Base-by-base conservation (phyloP, 257 asterid genomes). In the Primulina tabacum region DNA sequence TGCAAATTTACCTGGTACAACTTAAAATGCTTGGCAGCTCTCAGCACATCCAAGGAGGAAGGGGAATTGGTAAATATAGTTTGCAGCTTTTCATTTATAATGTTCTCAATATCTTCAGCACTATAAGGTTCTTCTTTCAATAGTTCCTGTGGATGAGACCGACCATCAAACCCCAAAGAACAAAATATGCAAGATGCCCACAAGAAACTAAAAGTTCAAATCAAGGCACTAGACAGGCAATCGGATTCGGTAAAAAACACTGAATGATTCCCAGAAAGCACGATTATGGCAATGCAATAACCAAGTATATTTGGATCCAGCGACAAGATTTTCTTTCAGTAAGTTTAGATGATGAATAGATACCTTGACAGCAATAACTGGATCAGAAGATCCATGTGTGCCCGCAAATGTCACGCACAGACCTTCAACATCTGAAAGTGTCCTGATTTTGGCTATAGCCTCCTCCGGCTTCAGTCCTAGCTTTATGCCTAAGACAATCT, bases 371-470 rank as follows among this genome's bases (percentile, higher is more conserved):
- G 95, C 96, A 69, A 90, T 71, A 76, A 84, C 83, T 8, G 97
- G 99, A 80, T 91, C 97, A 67, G 97, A 86, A 56, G 90, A 91
- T 18, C 87, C 95, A 61, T 16, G 83, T 26, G 57, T 71, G 76
- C 88, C 84, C 53, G 97, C 96, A 71, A 89, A 94, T 40, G 88
- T 67, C 60, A 89, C 83, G 52, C 96, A 94, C 33, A 86, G 68
- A 40, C 90, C 96, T 79, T 94, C 97, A 58, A 91, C 97, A 71
- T 94, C 97, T 12, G 97, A 94, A 52, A 94, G 96, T 16, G 96
- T 90, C 82, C 87, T 91, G 70, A 86, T 87, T 35, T 79, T 79
- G 24, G 84, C 55, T 69, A 85, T 74, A 17, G 96, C 99, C 78
- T 91, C 92, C 65, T 86, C 79, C 12, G 89, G 80, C 40, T 83